These are phyloP conservation scores for Blastocystis hominis DNA, from an alignment of 352 stramenopile species.

Conservation along the genomic window DNA sequence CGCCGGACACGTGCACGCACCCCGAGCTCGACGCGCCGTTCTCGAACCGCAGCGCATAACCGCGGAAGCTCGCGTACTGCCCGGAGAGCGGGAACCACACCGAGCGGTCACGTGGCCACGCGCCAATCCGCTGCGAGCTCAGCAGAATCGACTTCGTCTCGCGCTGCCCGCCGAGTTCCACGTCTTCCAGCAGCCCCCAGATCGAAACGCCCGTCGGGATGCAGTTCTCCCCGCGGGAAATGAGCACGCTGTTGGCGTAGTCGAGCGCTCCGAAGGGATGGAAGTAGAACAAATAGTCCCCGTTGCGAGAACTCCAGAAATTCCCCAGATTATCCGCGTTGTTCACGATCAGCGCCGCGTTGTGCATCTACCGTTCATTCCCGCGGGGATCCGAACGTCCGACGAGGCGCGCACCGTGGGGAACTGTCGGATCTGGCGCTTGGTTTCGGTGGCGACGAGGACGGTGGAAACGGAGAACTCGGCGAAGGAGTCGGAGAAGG, in stretches of 20 bases:
- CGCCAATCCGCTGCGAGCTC: neutral
- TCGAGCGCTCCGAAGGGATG: neutral
- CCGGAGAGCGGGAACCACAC: neutral
- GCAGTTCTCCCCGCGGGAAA: neutral
- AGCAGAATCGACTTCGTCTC: neutral
- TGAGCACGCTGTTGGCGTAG: neutral
- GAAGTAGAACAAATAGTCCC: constrained; percentile 10
- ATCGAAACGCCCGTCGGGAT: neutral
- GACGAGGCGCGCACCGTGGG: neutral
- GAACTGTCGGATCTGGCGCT: neutral
- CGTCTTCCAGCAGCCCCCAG: neutral
- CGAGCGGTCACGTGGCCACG: neutral
- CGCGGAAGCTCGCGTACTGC: neutral
- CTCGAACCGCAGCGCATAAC: neutral
- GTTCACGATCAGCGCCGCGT: neutral
- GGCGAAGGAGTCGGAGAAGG: neutral
- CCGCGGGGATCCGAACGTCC: neutral
- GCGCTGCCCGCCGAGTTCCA: neutral
- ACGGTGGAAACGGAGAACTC: neutral
- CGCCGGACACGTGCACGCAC: neutral
- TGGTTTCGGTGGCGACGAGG: neutral
- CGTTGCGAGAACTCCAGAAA: constrained; percentile 11
- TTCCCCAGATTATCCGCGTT: neutral
- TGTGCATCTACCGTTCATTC: neutral
- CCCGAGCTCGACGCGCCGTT: neutral